Base-by-base conservation (phyloP, 345 rosid genomes). In the Salix exigua region DNA sequence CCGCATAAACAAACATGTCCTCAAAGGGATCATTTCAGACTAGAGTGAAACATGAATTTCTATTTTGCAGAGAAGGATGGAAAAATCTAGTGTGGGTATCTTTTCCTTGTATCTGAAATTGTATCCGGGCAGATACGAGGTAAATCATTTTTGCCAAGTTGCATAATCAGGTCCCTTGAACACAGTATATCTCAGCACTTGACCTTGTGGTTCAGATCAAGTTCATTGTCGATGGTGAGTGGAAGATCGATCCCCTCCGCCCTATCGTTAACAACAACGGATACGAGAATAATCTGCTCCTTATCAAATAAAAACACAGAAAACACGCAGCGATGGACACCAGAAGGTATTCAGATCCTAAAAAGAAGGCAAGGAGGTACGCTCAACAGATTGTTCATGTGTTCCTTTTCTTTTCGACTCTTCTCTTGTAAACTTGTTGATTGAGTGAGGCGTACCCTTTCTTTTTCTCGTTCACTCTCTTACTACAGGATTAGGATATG, bases 121-220 rank as follows among this genome's bases (percentile, higher is more conserved):
- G 78, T 96, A 91, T 85, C 97, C 97, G 2, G 99, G 99, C 31
- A 92, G 77, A 87, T 89, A 96, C 4, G 92, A 96, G 98, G 99
- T 93, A 80, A 53, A 21, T 76, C 7, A 10, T 78, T 51, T 31
- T 42, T 16, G 26, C 63, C 23, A 31, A 44, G 38, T 61, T 62
- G 11, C 21, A 64, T 63, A 37, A 37, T 31, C 44, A 16, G 12
- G 46, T 66, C 14, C 23, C 70, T 37, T 37, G 25, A 38, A 21
- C 26, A 25, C 14, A 35, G 10, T 68, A 4, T 46, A 13, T 82
- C 80, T 76, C 12, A 66, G 58, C 16, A 40, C 61, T 75, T 67
- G 28, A 51, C 42, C 74, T 71, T 50, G 50, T 60, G 48, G 46
- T 73, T 37, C 93, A 96, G 99, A 87, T 96, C 74, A 96, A 96